Base-by-base conservation (phyloP, 1,284 basidiomycete species). In the Salmacisia buchloeana region DNA sequence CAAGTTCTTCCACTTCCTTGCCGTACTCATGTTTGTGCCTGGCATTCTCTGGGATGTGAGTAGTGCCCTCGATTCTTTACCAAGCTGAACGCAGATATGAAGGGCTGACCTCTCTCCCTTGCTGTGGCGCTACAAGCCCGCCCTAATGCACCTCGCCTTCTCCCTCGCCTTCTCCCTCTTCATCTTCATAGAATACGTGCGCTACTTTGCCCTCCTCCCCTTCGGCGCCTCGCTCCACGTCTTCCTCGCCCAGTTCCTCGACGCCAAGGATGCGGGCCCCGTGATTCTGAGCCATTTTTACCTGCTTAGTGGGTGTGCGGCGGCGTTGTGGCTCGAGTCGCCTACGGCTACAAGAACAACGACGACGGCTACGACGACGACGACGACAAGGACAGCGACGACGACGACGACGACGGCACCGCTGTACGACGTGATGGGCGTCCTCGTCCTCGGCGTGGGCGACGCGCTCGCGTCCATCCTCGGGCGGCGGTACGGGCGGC, bases 261-360 rank as follows among this genome's bases (percentile, higher is more conserved):
- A 99, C 84, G 81, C 89, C 72, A 93, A 94, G 82, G 96, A 99
- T 80, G 86, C 88, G 56, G 96, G 96, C 4, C 96, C 94, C 9
- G 96, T 94, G 12, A 96, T 98, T 72, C 81, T 99, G 67, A 93
- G 91, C 75, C 96, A 98, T 81, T 97, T 98, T 76, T 99, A 97
- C 82, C 83, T 99, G 54, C 82, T 99, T 61, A 92, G 92, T 0
- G 96, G 96, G 0, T 97, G 94, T 81, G 93, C 94, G 2, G 88
- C 88, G 4, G 89, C 90, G 23, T 79, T 98, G 27, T 99, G 96
- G 96, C 85, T 98, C 60, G 96, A 98, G 82, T 90, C 71, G 1
- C 60, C 58, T 12, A 18, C n/a, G n/a, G n/a, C n/a, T n/a, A n/a
- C n/a, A n/a, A n/a, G n/a, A n/a, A n/a, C n/a, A n/a, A n/a, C n/a